Evolutionary conservation across 1,284 basidiomycete species (phyloP).

Genomic region (Cryptococcus sp.): DNA sequence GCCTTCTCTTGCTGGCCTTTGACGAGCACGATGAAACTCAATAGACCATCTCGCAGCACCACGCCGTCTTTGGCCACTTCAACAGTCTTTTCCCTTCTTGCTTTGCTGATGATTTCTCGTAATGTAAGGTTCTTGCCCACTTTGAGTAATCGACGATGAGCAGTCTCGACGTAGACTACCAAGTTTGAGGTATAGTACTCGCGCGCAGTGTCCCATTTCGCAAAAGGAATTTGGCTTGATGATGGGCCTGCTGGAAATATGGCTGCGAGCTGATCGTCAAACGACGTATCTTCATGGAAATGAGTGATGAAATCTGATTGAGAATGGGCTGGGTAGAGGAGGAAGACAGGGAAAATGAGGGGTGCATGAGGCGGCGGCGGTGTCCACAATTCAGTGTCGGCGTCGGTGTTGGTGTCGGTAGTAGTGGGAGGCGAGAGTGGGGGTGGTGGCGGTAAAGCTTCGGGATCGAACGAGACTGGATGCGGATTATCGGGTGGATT

Average conservation of each 20-base stretch:
- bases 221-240: slow-evolving; percentile 51
- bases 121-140: slow-evolving; percentile 86
- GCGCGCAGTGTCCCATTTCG: slow-evolving; percentile 74
- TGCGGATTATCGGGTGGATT: slow-evolving; percentile 61
- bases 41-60: slow-evolving; percentile 79
- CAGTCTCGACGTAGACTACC: slow-evolving; percentile 81
- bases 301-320: slow-evolving; percentile 84
- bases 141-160: slow-evolving; percentile 74
- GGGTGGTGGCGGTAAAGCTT: slow-evolving; percentile 29
- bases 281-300: slow-evolving; percentile 82
- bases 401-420: slow-evolving; percentile 54
- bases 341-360: slow-evolving; percentile 82
- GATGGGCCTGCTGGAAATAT: slow-evolving; percentile 67
- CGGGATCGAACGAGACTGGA: slow-evolving; percentile 57
- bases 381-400: slow-evolving; percentile 60
- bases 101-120: slow-evolving; percentile 66
- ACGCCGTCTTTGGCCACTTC: slow-evolving; percentile 70
- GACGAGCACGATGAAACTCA: slow-evolving; percentile 81
- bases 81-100: slow-evolving; percentile 58
- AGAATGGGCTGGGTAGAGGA: slow-evolving; percentile 87
- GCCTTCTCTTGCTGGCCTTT: slow-evolving; percentile 77
- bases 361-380: slow-evolving; percentile 60
- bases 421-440: slow-evolving; percentile 21
- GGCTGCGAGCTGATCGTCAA: slow-evolving; percentile 71
- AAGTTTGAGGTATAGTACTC: slow-evolving; percentile 71